phyloP scores from a whole-genome alignment of 2,329 filamentous ascomycete species.

The Venturia carpophila region DNA sequence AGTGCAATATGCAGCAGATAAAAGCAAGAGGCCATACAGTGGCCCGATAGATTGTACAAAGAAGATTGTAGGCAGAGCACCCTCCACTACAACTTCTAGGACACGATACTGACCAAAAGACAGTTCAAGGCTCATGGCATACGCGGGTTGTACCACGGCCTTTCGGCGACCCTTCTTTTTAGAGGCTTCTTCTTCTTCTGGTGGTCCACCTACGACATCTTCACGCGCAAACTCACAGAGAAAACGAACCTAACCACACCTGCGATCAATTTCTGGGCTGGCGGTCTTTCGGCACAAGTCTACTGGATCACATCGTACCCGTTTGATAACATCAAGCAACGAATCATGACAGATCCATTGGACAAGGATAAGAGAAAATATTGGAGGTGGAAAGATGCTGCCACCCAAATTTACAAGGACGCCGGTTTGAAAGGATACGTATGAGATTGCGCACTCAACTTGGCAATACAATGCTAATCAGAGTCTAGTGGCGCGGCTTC shows the following conservation, averaged over 20 bases:
- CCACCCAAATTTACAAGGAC: slow-evolving; percentile 66
- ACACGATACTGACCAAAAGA: not conserved
- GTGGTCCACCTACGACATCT: slow-evolving; percentile 92
- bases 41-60: slow-evolving; percentile 77
- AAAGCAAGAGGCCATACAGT: slow-evolving; percentile 68
- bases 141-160: slow-evolving; percentile 73
- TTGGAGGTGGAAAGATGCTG: slow-evolving; percentile 70
- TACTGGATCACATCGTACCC: slow-evolving; percentile 95
- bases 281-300: slow-evolving; percentile 82
- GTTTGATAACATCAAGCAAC: slow-evolving; percentile 88
- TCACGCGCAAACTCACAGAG: slow-evolving; percentile 59
- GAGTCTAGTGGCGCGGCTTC: slow-evolving; percentile 66
- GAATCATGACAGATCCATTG: slow-evolving; percentile 91
- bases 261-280: slow-evolving; percentile 93
- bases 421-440: slow-evolving; percentile 65
- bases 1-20: slow-evolving; percentile 80
- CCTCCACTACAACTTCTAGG: not conserved
- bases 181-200: slow-evolving; percentile 93
- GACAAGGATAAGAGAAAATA: slow-evolving; percentile 61
- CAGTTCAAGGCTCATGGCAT: slow-evolving; percentile 56
- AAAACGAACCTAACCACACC: slow-evolving; percentile 66
- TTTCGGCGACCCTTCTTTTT: slow-evolving; percentile 79
- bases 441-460: not conserved
- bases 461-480: not conserved
- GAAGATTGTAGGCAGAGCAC: slow-evolving; percentile 50